Percentiles rank a stretch among this genome's conserved stretches.
Conservation (phyloP, 108 stramenopile genomes). For the Cyclotella kingstonii region DNA sequence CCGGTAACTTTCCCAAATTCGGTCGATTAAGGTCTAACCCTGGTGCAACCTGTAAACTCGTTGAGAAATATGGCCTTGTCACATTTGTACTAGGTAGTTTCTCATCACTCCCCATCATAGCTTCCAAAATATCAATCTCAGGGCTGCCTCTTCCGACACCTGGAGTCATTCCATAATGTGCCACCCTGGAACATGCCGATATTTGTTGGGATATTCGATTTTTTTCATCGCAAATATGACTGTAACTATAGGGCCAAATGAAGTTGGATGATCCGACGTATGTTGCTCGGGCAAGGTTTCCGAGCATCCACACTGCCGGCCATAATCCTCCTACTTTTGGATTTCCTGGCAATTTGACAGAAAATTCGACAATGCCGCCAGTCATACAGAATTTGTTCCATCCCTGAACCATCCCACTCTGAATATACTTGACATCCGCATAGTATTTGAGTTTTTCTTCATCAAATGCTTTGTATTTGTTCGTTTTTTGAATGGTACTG, state of each 20-base stretch:
- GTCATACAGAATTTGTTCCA: constrained; percentile 95
- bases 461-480: constrained; percentile 76
- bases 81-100: constrained; percentile 69
- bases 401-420: constrained; percentile 84
- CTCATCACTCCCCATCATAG: constrained; percentile 79
- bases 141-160: constrained; percentile 82
- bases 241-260: constrained; percentile 91
- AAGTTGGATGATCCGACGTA: constrained; percentile 88
- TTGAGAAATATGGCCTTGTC: constrained; percentile 79
- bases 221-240: constrained; percentile 64
- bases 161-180: constrained; percentile 77
- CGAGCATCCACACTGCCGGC: constrained; percentile 92
- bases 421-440: constrained; percentile 70
- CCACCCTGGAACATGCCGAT: constrained; percentile 71
- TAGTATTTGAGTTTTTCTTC: constrained; percentile 77
- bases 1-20: constrained; percentile 44
- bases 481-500: constrained; percentile 59
- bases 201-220: constrained; percentile 74
- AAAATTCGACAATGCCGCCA: constrained; percentile 86
- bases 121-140: constrained; percentile 90
- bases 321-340: constrained; percentile 75
- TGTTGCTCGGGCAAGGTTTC: constrained; percentile 86
- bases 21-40: constrained; percentile 50
- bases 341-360: constrained; percentile 80
- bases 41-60: constrained; percentile 75